Base-by-base conservation (phyloP, 495 filamentous ascomycete species). In the Neurospora africana region DNA sequence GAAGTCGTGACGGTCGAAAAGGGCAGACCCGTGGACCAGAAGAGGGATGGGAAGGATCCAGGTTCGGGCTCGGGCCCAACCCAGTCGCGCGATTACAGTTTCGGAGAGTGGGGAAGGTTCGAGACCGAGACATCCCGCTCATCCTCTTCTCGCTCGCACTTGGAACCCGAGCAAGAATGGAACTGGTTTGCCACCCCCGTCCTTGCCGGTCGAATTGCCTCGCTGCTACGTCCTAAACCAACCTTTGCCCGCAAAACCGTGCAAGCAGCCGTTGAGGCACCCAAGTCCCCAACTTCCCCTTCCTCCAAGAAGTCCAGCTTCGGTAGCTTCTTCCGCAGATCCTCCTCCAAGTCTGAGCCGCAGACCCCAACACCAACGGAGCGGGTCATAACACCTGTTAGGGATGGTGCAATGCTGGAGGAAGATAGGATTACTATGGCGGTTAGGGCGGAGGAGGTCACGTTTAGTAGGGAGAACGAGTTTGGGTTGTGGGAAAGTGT, bases 401-500 rank as follows among this genome's bases (percentile, higher is more conserved):
- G 53, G 27, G 13, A 69, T 8, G 69, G 68, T 21, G 38, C 33
- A 43, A 72, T 68, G 9, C 71, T 21, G 21, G 69, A 69, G 27
- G 68, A 74, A 19, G 72, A 76, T 5, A 70, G 72, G 1, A 75
- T 82, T 21, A 78, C 76, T 37, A 83, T 87, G 78, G 74, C 73
- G 21, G 83, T 84, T 3, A 76, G 80, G 23, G 85, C 83, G 13
- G 79, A 87, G 30, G 87, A 88, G 72, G 81, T 87, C 11, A 82
- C 83, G 2, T 86, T 89, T 72, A 75, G 86, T 27, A 78, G 75
- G 58, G 83, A 86, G 79, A 89, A 87, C 72, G 81, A 83, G 5
- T 79, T 88, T 72, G 87, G 87, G 0, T 73, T 89, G 11, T 84
- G 81, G 76, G 86, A 87, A 72, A 86, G 82, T n/a, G 70, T 76